phyloP scores from a whole-genome alignment of 495 filamentous ascomycete species.

The Trichoderma virens region DNA sequence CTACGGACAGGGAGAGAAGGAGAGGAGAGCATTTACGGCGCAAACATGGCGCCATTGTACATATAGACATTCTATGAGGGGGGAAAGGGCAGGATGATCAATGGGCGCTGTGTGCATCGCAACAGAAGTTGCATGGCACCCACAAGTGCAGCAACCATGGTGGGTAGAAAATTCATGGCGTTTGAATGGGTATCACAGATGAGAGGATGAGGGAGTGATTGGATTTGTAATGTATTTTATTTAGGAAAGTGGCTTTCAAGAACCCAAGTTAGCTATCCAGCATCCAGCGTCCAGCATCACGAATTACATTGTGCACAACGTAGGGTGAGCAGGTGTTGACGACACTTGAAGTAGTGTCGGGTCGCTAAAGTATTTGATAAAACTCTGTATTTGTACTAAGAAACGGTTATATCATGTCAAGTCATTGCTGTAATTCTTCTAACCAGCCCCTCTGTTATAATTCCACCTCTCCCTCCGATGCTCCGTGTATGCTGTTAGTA shows the following conservation, averaged over 20 bases:
- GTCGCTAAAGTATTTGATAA: too few relatives aligned
- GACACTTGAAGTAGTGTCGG: too few relatives aligned
- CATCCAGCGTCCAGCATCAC: too few relatives aligned
- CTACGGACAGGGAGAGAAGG: neutral
- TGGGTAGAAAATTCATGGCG: neutral
- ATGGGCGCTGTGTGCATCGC: neutral
- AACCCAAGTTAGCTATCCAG: too few relatives aligned
- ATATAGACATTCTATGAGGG: neutral
- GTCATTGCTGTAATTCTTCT: neutral
- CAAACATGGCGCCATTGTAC: neutral
- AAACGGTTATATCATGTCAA: neutral
- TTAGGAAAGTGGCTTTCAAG: too few relatives aligned
- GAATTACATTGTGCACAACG: too few relatives aligned
- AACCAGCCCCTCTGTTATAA: neutral
- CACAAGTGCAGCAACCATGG: neutral
- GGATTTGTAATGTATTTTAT: neutral
- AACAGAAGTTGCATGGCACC: neutral
- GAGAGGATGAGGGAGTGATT: neutral
- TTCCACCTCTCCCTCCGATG: conserved; percentile 1
- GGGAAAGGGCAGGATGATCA: neutral
- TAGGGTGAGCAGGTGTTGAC: too few relatives aligned
- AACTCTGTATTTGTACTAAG: too few relatives aligned
- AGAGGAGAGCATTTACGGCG: neutral
- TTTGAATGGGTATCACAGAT: neutral
- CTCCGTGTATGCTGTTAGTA: neutral